These are phyloP conservation scores for Pythium myriotylum DNA, from an alignment of 352 stramenopile genomes.

Conservation along the genomic window DNA sequence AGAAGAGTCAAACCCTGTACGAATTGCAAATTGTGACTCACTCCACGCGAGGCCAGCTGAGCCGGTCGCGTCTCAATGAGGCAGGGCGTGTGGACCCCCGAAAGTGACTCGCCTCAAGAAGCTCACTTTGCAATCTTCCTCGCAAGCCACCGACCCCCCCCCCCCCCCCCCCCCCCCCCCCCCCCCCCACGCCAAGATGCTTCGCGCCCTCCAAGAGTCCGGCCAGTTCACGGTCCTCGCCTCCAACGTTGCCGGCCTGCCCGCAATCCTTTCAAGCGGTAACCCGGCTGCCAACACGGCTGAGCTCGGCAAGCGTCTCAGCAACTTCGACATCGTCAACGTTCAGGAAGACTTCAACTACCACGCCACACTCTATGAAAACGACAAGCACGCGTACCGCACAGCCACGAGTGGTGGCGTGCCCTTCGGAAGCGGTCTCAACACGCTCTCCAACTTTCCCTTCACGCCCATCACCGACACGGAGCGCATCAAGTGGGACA, in stretches of 20 bases:
- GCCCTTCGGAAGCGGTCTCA: slow-evolving; percentile 43
- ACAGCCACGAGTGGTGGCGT: slow-evolving; percentile 51
- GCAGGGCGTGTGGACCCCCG: too few species aligned
- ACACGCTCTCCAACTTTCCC: slow-evolving; percentile 41
- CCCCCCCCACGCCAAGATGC: slow-evolving; percentile 27
- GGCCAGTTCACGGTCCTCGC: slow-evolving; percentile 42
- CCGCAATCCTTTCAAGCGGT: slow-evolving; percentile 47
- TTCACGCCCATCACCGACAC: slow-evolving; percentile 41
- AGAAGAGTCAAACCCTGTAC: too few species aligned
- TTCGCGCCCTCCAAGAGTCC: slow-evolving; percentile 38
- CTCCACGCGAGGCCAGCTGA: too few species aligned
- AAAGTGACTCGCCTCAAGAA: background rate
- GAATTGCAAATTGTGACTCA: too few species aligned
- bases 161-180: too few species aligned
- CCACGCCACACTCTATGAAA: slow-evolving; percentile 36
- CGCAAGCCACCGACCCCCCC: background rate
- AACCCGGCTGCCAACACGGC: slow-evolving; percentile 44
- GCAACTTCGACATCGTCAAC: slow-evolving; percentile 16
- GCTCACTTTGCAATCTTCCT: slow-evolving; percentile 14
- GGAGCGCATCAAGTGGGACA: slow-evolving; percentile 43
- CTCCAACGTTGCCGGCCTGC: slow-evolving; percentile 49
- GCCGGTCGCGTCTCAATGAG: too few species aligned
- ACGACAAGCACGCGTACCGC: slow-evolving; percentile 43
- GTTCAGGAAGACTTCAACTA: slow-evolving; percentile 27
- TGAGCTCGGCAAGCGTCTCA: slow-evolving; percentile 44